Evolutionary conservation across 2,329 filamentous ascomycete genomes (phyloP), one percentile per base, ranked within the genome.

Genomic region (Aureobasidium subglaciale): DNA sequence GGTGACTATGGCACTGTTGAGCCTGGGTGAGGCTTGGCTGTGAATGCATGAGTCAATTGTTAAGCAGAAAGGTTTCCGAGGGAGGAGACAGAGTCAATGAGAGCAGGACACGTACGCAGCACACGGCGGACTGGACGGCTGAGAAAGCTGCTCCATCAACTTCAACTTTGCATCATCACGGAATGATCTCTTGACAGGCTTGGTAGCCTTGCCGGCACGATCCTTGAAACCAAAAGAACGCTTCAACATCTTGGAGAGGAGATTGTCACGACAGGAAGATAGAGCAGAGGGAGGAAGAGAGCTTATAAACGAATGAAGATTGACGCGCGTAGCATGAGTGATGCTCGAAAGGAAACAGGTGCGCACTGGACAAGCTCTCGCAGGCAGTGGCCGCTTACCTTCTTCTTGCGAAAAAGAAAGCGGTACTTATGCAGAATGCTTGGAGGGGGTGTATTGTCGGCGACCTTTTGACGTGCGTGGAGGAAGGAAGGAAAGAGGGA

Each of bases 191-290:
- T 86, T 89, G 67, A 73, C 69, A 72, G 87, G 80, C 79, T 89
- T 91, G 72, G 84, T 80, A 74, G 87, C 80, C 84, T 96, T 96
- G 77, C 89, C 87, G 73, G 91, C 87, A 68, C 90, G 88, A 73
- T 92, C 86, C 73, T 85, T 86, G 64, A 86, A 85, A 72, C 85
- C 80, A 78, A 93, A 91, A 68, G 90, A 91, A 71, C 89, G 89
- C 78, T 90, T 95, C 80, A 96, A 95, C 89, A 96, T 96, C 73
- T 70, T 78, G 76, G 18, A 15, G 10, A 45, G 24, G 16, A n/a
- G n/a, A 55, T 55, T 45, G 74, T 67, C 72, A 75, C 74, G 74
- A 64, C 60, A 62, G 38, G 58, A 55, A 24, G 38, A 38, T 34
- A 37, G 37, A 30, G 34, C 38, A 32, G 45, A 43, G 46, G 25